Percentiles rank a stretch among this genome's conserved stretches.
phyloP scores from a whole-genome alignment of 768 basidiomycete genomes.

The Auriculariales sp. region DNA sequence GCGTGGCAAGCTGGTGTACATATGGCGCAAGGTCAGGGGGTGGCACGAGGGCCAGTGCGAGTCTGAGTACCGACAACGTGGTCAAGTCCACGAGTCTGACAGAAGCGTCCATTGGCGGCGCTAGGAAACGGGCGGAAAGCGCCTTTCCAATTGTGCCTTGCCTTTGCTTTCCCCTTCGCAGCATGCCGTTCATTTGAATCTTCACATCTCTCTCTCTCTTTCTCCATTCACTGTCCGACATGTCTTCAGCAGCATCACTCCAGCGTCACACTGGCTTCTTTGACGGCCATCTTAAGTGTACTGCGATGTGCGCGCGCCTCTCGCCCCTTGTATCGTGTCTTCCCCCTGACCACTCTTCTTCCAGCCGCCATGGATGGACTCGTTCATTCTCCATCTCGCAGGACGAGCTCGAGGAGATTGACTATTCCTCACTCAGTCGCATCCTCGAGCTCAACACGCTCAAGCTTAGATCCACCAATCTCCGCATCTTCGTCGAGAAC shows the following conservation, averaged over 20 bases:
- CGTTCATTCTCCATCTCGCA: conserved; percentile 5
- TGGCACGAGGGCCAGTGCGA: conserved; percentile 37
- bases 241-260: not conserved
- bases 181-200: too few relatives aligned
- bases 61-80: conserved; percentile 13
- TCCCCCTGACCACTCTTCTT: not conserved
- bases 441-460: conserved; percentile 5
- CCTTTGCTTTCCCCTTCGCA: not conserved
- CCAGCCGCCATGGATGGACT: conserved; percentile 5
- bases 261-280: conserved; percentile 2
- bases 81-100: not conserved
- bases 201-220: not conserved
- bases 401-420: conserved; percentile 2
- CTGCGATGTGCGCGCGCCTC: not conserved
- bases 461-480: conserved; percentile 4
- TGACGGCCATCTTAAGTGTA: conserved; percentile 4
- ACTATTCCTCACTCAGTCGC: conserved; percentile 1
- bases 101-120: too few relatives aligned
- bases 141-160: not conserved
- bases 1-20: conserved; percentile 68
- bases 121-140: not conserved
- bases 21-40: conserved; percentile 39
- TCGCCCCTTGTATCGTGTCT: not conserved
- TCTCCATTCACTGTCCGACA: not conserved
- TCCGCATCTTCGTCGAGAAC: conserved; percentile 6